Evolutionary conservation across 2,329 filamentous ascomycete species (phyloP).

Genomic region (Colletotrichum tropicicola): DNA sequence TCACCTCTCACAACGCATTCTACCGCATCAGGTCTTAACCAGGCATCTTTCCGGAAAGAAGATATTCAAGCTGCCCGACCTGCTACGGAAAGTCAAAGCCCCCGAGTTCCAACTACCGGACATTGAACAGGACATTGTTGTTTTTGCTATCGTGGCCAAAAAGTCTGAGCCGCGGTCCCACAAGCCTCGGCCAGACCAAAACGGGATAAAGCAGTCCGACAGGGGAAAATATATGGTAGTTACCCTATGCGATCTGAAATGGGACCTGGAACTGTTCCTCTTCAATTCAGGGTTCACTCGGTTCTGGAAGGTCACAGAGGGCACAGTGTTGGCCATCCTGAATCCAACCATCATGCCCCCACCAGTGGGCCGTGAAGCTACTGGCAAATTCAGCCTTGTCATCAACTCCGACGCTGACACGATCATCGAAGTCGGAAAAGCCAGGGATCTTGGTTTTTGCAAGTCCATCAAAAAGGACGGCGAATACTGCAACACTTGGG

Average conservation of each 20-base stretch:
- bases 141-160: slow-evolving; percentile 86
- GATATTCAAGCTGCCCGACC: slow-evolving; percentile 79
- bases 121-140: slow-evolving; percentile 86
- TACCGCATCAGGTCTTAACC: slow-evolving; percentile 83
- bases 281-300: slow-evolving; percentile 91
- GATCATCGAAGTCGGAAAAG: slow-evolving; percentile 86
- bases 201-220: slow-evolving; percentile 60
- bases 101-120: slow-evolving; percentile 85
- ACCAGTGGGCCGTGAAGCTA: slow-evolving; percentile 76
- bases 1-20: slow-evolving; percentile 83
- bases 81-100: slow-evolving; percentile 82
- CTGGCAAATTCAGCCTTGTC: slow-evolving; percentile 85
- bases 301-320: slow-evolving; percentile 92
- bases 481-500: slow-evolving; percentile 80
- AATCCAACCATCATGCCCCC: slow-evolving; percentile 94
- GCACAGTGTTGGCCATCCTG: slow-evolving; percentile 91
- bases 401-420: slow-evolving; percentile 88
- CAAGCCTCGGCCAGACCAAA: slow-evolving; percentile 52
- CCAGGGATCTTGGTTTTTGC: slow-evolving; percentile 89
- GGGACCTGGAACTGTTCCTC: slow-evolving; percentile 90
- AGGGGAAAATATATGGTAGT: slow-evolving; percentile 93
- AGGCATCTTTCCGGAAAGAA: slow-evolving; percentile 83
- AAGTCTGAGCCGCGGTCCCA: slow-evolving; percentile 83
- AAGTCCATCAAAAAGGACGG: slow-evolving; percentile 87
- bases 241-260: slow-evolving; percentile 86